These are phyloP conservation scores for Ophiobolus disseminans DNA, from an alignment of 2,329 filamentous ascomycete species.

Conservation along the genomic window DNA sequence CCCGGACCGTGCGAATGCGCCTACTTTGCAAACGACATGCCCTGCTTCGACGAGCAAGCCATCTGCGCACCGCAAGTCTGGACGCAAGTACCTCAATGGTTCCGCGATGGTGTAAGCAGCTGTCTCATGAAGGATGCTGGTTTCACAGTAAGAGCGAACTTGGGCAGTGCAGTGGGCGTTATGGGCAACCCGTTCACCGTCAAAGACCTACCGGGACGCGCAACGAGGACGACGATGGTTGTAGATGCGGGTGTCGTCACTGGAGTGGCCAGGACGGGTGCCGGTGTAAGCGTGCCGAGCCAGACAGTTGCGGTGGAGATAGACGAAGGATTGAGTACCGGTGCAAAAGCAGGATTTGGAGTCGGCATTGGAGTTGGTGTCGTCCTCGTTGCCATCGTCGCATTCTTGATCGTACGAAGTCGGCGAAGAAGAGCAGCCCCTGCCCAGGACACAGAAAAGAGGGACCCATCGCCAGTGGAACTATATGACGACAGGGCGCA, in stretches of 20 bases:
- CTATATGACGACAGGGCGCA: background rate
- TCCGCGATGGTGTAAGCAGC: slow-evolving; percentile 19
- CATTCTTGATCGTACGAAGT: slow-evolving; percentile 3
- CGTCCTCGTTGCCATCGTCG: background rate
- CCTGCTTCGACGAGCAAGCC: slow-evolving; percentile 20
- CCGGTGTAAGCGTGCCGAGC: background rate
- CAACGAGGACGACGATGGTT: slow-evolving; percentile 13
- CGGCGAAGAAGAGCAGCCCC: background rate
- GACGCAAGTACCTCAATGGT: slow-evolving; percentile 23
- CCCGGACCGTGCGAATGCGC: slow-evolving; percentile 21
- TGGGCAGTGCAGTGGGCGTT: slow-evolving; percentile 3
- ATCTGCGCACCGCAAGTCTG: slow-evolving; percentile 18
- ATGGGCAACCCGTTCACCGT: slow-evolving; percentile 11
- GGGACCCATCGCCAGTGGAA: background rate
- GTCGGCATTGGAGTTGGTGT: slow-evolving; percentile 8
- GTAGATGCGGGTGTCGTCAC: slow-evolving; percentile 11
- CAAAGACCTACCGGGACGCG: slow-evolving; percentile 5
- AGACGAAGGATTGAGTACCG: background rate
- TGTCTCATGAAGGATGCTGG: slow-evolving; percentile 16
- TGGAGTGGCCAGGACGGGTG: slow-evolving; percentile 7
- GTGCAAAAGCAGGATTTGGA: slow-evolving; percentile 11
- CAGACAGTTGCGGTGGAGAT: background rate
- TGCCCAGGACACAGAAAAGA: background rate
- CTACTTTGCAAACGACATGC: slow-evolving; percentile 18
- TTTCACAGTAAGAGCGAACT: slow-evolving; percentile 7